These are phyloP conservation scores for Ustilago curta DNA, from an alignment of 1,284 basidiomycete genomes.

Conservation along the genomic window DNA sequence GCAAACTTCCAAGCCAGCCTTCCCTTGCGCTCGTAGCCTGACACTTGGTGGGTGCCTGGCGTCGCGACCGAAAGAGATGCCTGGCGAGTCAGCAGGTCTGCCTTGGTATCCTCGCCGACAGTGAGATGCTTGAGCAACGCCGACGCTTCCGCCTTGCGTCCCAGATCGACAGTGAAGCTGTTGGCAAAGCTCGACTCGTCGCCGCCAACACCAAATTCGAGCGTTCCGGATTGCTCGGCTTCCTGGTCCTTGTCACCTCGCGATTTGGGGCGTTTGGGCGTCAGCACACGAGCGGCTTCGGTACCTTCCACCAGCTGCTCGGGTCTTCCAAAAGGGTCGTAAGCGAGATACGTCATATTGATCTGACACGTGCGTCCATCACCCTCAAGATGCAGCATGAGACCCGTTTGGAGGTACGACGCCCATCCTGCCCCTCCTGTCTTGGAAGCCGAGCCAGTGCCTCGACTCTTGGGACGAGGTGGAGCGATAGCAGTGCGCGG, in stretches of 20 bases:
- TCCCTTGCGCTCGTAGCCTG: constrained; percentile 57
- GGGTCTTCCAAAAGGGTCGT: constrained; percentile 60
- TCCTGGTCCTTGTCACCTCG: constrained; percentile 48
- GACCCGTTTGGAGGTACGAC: constrained; percentile 52
- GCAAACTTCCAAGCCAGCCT: constrained; percentile 57
- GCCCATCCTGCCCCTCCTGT: constrained; percentile 53
- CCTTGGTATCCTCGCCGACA: constrained; percentile 56
- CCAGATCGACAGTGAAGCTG: constrained; percentile 8
- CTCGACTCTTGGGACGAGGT: constrained; percentile 42
- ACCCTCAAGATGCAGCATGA: constrained; percentile 58
- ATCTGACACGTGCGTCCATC: constrained; percentile 39
- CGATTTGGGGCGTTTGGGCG: constrained; percentile 47
- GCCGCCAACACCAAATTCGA: constrained; percentile 34
- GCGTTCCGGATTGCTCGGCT: constrained; percentile 42
- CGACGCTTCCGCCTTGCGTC: constrained; percentile 17
- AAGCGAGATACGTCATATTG: constrained; percentile 54
- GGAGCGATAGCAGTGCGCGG: constrained; percentile 17
- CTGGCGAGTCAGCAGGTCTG: constrained; percentile 57
- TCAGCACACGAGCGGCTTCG: constrained; percentile 17
- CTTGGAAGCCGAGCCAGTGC: constrained; percentile 17
- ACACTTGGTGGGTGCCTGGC: constrained; percentile 52
- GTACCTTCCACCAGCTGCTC: constrained; percentile 45
- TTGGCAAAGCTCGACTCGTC: constrained; percentile 8
- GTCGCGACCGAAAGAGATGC: constrained; percentile 48
- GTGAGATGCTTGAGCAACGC: constrained; percentile 56